Evolutionary conservation across 257 asterid species (phyloP).

Genomic region (Mitragyna speciosa): DNA sequence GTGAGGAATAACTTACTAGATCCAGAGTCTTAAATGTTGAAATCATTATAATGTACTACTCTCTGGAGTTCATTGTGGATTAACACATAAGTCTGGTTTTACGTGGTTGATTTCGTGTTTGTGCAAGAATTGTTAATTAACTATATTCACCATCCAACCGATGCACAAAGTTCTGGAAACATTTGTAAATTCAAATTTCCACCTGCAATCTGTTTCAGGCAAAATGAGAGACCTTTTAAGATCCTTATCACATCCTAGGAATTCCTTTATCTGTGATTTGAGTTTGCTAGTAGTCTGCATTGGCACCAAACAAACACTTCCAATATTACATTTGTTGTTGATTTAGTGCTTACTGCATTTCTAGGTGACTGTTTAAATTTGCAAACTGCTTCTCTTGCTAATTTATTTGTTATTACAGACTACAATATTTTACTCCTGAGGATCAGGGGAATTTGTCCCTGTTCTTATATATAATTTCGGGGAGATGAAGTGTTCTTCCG

Average conservation of each 20-base stretch:
- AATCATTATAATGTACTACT: background rate
- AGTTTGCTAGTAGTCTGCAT: background rate
- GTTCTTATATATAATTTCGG: background rate
- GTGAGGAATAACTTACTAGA: constrained; percentile 29
- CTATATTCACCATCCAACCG: background rate
- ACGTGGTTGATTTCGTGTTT: background rate
- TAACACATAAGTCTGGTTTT: background rate
- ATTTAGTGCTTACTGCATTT: background rate
- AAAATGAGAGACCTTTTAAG: background rate
- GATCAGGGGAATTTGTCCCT: background rate
- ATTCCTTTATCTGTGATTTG: background rate
- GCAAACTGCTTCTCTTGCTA: background rate
- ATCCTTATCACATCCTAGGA: background rate
- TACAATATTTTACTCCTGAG: background rate
- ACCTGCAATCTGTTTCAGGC: background rate
- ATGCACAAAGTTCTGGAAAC: background rate
- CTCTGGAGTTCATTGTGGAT: background rate
- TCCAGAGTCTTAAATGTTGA: background rate
- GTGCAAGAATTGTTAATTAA: background rate
- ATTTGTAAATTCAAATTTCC: background rate
- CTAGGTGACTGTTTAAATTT: background rate
- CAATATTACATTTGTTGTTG: background rate
- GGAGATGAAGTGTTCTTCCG: background rate
- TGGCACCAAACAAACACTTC: too few species aligned
- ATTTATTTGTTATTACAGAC: background rate